Percentiles rank a stretch among this genome's conserved stretches.
Evolutionary conservation across 495 filamentous ascomycete genomes (phyloP).

Genomic region (Immersiella caudata): DNA sequence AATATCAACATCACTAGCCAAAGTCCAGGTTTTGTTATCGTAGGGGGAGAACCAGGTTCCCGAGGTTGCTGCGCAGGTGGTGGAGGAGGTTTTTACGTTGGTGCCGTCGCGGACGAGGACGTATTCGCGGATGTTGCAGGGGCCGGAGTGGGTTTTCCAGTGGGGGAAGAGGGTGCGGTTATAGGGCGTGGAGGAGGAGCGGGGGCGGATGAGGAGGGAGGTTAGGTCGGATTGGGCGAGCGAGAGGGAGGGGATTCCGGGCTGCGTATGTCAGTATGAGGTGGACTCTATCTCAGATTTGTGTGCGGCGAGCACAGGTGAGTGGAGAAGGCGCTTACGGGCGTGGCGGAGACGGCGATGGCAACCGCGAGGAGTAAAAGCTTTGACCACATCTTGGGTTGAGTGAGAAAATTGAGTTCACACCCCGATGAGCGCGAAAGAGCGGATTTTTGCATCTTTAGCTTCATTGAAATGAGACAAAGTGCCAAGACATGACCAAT

Average conservation of each 20-base stretch:
- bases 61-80: slow-evolving; percentile 58
- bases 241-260: slow-evolving; percentile 58
- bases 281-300: too few species aligned
- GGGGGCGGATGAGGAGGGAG: slow-evolving; percentile 49
- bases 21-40: slow-evolving; percentile 70
- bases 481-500: neutral
- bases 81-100: slow-evolving; percentile 49
- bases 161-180: slow-evolving; percentile 63
- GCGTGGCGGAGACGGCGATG: neutral
- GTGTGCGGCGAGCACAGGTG: slow-evolving; percentile 7
- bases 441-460: neutral
- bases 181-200: slow-evolving; percentile 56
- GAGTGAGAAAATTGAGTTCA: neutral
- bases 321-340: neutral
- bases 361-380: neutral
- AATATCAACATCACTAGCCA: slow-evolving; percentile 67
- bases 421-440: neutral
- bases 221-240: slow-evolving; percentile 57
- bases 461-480: neutral
- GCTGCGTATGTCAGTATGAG: slow-evolving; percentile 31
- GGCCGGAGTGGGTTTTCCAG: slow-evolving; percentile 64
- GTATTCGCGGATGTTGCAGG: slow-evolving; percentile 61
- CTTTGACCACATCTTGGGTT: neutral
- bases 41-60: slow-evolving; percentile 69
- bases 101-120: slow-evolving; percentile 72